A percentile compares a stretch with the other conserved stretches of the same genome.
Conservation (phyloP, 768 basidiomycete genomes). For the Imleria badia region DNA sequence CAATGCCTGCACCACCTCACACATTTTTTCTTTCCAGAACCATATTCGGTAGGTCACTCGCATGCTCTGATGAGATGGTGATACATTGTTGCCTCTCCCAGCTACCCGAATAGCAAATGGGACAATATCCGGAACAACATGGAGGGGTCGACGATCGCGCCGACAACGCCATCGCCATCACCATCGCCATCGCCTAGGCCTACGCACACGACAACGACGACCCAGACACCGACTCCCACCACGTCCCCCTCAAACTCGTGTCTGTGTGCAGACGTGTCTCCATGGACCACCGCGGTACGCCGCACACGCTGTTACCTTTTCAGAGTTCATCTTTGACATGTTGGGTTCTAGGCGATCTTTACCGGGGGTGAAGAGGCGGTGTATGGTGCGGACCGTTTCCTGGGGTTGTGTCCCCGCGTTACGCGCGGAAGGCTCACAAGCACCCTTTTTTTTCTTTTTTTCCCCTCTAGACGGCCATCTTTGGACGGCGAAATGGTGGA, state of each 20-base stretch:
- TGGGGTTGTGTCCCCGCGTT: too few species aligned
- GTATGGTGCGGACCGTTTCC: slow-evolving; percentile 35
- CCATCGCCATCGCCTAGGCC: not conserved
- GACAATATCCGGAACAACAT: slow-evolving; percentile 70
- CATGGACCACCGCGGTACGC: slow-evolving; percentile 39
- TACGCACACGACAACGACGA: not conserved
- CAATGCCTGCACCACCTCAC: not conserved
- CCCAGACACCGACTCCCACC: slow-evolving; percentile 8
- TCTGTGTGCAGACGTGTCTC: slow-evolving; percentile 40
- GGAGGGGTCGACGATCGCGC: slow-evolving; percentile 32
- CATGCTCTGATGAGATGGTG: not conserved
- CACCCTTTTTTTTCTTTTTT: not conserved
- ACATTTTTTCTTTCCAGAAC: slow-evolving; percentile 38
- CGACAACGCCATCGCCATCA: not conserved
- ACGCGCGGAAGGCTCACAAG: not conserved
- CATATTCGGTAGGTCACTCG: slow-evolving; percentile 49
- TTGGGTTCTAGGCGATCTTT: slow-evolving; percentile 27
- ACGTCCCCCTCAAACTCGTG: slow-evolving; percentile 23
- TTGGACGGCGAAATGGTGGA: slow-evolving; percentile 56
- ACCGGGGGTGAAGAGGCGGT: slow-evolving; percentile 39
- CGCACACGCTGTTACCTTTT: not conserved
- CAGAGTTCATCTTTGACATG: not conserved
- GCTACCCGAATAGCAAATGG: slow-evolving; percentile 69
- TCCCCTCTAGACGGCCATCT: slow-evolving; percentile 38
- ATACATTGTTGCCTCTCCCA: slow-evolving; percentile 20